These are phyloP conservation scores for Aphanomyces euteiches DNA, from an alignment of 352 stramenopile genomes.

Conservation along the genomic window DNA sequence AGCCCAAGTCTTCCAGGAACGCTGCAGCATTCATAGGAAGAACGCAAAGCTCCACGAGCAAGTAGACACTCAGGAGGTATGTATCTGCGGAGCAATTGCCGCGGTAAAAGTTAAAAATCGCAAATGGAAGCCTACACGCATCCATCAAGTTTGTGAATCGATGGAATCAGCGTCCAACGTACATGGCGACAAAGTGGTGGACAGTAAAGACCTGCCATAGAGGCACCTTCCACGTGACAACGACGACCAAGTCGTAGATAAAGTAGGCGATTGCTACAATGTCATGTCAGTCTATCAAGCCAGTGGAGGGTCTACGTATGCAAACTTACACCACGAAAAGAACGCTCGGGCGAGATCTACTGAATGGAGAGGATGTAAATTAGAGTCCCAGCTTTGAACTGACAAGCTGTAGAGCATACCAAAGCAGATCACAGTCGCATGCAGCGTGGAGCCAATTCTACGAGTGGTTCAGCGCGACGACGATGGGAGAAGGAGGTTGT, in stretches of 20 bases:
- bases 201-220: constrained; percentile 74
- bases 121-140: constrained; percentile 55
- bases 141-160: not conserved
- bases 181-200: constrained; percentile 76
- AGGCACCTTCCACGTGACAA: constrained; percentile 64
- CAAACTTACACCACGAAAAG: constrained; percentile 70
- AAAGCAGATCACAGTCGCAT: constrained; percentile 59
- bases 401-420: constrained; percentile 61
- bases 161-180: constrained; percentile 36
- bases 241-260: constrained; percentile 71
- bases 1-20: constrained; percentile 75
- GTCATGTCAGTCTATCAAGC: not conserved
- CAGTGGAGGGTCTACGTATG: too few relatives aligned
- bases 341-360: constrained; percentile 49
- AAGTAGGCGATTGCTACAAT: constrained; percentile 75
- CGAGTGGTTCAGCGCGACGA: not conserved
- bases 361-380: constrained; percentile 55
- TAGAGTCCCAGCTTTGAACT: constrained; percentile 57
- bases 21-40: constrained; percentile 78
- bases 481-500: constrained; percentile 21
- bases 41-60: constrained; percentile 80
- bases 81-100: constrained; percentile 62
- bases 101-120: constrained; percentile 77
- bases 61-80: constrained; percentile 74
- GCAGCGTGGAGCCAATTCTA: constrained; percentile 78